phyloP scores from a whole-genome alignment of 495 filamentous ascomycete genomes.

The Aspergillus funiculosus region DNA sequence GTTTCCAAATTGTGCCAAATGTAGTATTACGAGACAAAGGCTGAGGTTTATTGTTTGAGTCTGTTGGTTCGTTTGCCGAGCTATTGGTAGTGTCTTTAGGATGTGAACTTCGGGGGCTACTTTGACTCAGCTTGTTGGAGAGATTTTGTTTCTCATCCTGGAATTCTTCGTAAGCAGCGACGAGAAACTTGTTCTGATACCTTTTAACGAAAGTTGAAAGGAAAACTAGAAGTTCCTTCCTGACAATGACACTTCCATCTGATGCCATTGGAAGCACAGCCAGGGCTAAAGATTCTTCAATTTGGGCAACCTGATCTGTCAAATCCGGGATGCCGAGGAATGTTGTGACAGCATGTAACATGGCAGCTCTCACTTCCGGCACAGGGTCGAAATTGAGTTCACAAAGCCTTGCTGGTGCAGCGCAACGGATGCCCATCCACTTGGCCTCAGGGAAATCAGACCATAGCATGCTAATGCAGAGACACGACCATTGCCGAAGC shows the following conservation, averaged over 20 bases:
- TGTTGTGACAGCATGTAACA: constrained; percentile 85
- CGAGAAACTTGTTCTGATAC: constrained; percentile 87
- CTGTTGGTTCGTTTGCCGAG: constrained; percentile 7
- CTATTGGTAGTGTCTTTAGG: constrained; percentile 13
- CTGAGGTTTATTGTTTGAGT: constrained; percentile 23
- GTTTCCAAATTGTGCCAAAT: constrained; percentile 90
- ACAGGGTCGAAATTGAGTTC: constrained; percentile 79
- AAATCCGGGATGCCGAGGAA: constrained; percentile 92
- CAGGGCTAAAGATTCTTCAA: constrained; percentile 83
- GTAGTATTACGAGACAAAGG: constrained; percentile 75
- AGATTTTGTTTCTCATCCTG: constrained; percentile 73
- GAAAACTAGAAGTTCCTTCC: constrained; percentile 88
- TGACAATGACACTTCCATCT: constrained; percentile 87
- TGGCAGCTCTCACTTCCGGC: constrained; percentile 91
- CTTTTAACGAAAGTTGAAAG: constrained; percentile 86
- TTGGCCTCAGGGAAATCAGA: constrained; percentile 84
- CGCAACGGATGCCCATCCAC: constrained; percentile 81
- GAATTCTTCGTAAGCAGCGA: constrained; percentile 87
- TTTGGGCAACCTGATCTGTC: constrained; percentile 81
- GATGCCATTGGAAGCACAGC: constrained; percentile 79
- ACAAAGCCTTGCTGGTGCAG: constrained; percentile 71
- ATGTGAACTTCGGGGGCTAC: constrained; percentile 17
- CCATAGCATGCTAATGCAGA: constrained; percentile 96
- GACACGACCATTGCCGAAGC: constrained; percentile 90
- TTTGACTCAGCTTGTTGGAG: constrained; percentile 38